Conservation (phyloP, 257 asterid species). For the Ajuga chamaepitys region DNA sequence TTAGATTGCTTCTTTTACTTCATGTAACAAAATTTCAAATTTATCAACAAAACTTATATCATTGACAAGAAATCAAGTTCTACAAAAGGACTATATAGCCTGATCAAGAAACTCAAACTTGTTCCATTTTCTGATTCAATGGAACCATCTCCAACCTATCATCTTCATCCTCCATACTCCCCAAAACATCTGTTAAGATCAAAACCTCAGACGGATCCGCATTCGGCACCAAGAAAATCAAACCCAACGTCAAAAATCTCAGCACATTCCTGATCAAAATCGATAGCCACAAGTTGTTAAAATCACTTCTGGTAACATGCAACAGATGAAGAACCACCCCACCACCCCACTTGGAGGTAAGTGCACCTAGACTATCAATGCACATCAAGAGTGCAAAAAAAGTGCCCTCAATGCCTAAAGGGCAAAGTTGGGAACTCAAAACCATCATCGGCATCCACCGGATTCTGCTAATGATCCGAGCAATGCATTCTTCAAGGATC, state of each 20-base stretch:
- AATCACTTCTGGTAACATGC: constrained; percentile 52
- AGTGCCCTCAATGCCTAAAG: constrained; percentile 64
- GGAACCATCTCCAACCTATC: constrained; percentile 27
- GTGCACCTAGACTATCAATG: constrained; percentile 52
- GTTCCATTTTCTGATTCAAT: constrained; percentile 19
- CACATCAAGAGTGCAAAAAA: constrained; percentile 67
- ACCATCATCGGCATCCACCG: constrained; percentile 81
- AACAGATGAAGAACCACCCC: constrained; percentile 52
- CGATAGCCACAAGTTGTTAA: constrained; percentile 45
- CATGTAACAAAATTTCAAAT: too few relatives aligned
- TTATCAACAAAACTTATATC: too few relatives aligned
- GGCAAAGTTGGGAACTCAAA: constrained; percentile 54
- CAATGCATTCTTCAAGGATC: constrained; percentile 40
- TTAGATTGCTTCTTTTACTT: too few relatives aligned
- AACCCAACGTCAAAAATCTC: constrained; percentile 38
- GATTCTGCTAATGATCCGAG: constrained; percentile 34
- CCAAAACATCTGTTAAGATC: constrained; percentile 17
- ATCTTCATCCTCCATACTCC: constrained; percentile 13
- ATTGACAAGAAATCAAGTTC: too few relatives aligned
- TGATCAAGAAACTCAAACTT: constrained; percentile 12
- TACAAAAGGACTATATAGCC: too few relatives aligned
- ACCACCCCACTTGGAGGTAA: constrained; percentile 54
- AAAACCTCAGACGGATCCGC: constrained; percentile 21
- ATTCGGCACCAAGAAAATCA: constrained; percentile 50
- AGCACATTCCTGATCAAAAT: constrained; percentile 40